These are phyloP conservation scores for Hylodesmum podocarpum DNA, from an alignment of 306 rosid species.

Conservation along the genomic window DNA sequence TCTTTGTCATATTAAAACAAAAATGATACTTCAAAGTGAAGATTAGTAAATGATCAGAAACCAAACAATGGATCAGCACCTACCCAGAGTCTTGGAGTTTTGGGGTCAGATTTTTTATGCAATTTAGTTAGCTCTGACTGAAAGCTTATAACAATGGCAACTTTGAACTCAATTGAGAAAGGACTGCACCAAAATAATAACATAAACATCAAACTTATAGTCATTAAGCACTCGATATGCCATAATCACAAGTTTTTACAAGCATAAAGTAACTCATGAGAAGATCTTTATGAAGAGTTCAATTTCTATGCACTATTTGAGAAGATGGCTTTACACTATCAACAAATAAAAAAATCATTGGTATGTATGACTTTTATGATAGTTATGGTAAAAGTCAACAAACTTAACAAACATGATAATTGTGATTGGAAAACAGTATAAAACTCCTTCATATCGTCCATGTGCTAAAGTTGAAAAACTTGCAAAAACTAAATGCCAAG, in stretches of 20 bases:
- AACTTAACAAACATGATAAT: too few relatives aligned
- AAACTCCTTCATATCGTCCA: too few relatives aligned
- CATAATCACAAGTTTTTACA: neutral
- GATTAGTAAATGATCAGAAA: neutral
- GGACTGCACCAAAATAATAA: conserved; percentile 58
- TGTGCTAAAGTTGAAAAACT: neutral
- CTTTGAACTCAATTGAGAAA: conserved; percentile 87
- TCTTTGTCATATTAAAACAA: neutral
- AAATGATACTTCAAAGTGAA: conserved; percentile 17
- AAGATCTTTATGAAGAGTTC: neutral
- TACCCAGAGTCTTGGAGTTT: conserved; percentile 88
- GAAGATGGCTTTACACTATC: too few relatives aligned
- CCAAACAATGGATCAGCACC: conserved; percentile 26
- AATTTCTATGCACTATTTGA: too few relatives aligned
- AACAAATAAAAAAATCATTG: too few relatives aligned
- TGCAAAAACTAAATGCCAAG: neutral
- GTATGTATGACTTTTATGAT: too few relatives aligned
- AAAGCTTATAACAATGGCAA: conserved; percentile 66
- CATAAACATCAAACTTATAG: conserved; percentile 22
- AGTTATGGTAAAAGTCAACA: too few relatives aligned
- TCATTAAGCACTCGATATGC: neutral
- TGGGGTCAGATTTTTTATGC: conserved; percentile 70
- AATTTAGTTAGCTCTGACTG: conserved; percentile 73
- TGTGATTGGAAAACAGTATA: too few relatives aligned
- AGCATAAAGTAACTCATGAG: neutral